Evolutionary conservation across 352 stramenopile species (phyloP).

Genomic region (Thalassiosira mediterranea): DNA sequence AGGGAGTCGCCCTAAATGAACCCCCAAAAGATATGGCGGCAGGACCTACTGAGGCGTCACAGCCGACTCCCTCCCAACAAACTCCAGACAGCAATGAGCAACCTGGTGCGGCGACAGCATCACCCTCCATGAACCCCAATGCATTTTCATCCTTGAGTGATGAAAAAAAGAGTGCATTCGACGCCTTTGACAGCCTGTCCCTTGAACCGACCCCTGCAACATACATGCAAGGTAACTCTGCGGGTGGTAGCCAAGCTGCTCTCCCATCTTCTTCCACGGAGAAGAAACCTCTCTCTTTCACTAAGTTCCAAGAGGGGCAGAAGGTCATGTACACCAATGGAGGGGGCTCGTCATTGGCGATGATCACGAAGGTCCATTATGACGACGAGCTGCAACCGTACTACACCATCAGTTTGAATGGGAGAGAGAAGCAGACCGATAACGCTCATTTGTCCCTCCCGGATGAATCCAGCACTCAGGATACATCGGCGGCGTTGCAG

Average conservation of each 20-base stretch:
- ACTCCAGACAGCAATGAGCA: too few species aligned
- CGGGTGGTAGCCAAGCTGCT: background rate
- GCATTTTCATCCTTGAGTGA: constrained; percentile 13
- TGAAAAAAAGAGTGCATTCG: constrained; percentile 42
- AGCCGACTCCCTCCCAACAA: too few species aligned
- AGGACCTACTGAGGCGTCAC: too few species aligned
- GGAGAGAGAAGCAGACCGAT: constrained; percentile 74
- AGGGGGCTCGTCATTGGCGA: constrained; percentile 28
- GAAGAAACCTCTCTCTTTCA: constrained; percentile 3
- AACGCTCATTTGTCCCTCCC: constrained; percentile 43
- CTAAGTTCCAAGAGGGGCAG: constrained; percentile 30
- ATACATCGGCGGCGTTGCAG: constrained; percentile 4
- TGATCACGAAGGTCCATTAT: constrained; percentile 66
- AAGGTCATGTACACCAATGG: constrained; percentile 54
- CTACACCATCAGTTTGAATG: constrained; percentile 67
- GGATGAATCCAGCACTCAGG: background rate
- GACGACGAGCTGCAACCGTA: constrained; percentile 72
- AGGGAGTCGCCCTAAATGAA: too few species aligned
- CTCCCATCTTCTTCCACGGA: background rate
- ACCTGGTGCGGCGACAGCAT: too few species aligned
- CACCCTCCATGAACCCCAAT: constrained; percentile 15
- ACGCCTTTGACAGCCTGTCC: constrained; percentile 51
- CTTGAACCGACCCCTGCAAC: constrained; percentile 24
- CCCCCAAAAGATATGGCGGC: too few species aligned
- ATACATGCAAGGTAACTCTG: background rate